phyloP scores from a whole-genome alignment of 1,284 basidiomycete species.

The Cryptococcus hybrid region DNA sequence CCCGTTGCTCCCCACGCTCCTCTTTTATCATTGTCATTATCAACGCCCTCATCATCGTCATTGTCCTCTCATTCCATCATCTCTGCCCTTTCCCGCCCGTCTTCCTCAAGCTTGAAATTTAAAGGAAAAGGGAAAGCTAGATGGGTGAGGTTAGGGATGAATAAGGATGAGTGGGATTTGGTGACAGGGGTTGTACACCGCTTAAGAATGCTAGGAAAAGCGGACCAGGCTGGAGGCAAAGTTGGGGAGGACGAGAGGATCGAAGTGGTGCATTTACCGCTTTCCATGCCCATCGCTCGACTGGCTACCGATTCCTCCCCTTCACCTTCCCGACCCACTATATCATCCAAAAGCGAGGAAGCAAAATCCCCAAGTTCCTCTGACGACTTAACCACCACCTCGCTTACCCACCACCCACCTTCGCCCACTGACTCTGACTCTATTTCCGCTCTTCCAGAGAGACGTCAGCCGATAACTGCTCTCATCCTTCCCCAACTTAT shows the following conservation, averaged over 20 bases:
- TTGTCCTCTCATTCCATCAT: too few species aligned
- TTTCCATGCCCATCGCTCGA: constrained; percentile 11
- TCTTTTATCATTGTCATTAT: not conserved
- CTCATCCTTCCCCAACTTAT: constrained; percentile 1
- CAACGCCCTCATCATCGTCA: not conserved
- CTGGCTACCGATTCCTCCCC: not conserved
- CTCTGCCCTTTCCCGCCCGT: too few species aligned
- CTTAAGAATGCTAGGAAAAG: not conserved
- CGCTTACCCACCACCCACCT: not conserved
- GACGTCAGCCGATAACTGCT: not conserved
- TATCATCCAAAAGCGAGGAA: not conserved
- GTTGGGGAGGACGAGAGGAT: not conserved
- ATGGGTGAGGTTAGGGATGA: constrained; percentile 7
- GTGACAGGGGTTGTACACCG: constrained; percentile 4
- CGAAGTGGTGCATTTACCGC: constrained; percentile 9
- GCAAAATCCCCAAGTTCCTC: not conserved
- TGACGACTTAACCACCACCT: not conserved
- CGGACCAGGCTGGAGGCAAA: too few species aligned
- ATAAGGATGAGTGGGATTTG: constrained; percentile 8
- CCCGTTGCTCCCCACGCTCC: not conserved
- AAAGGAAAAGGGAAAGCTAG: not conserved
- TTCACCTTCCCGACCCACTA: not conserved
- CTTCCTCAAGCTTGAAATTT: not conserved
- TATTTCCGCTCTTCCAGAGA: not conserved
- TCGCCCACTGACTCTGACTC: not conserved